Conservation (phyloP, 2,329 filamentous ascomycete species). For the Colletotrichum gloeosporioides region DNA sequence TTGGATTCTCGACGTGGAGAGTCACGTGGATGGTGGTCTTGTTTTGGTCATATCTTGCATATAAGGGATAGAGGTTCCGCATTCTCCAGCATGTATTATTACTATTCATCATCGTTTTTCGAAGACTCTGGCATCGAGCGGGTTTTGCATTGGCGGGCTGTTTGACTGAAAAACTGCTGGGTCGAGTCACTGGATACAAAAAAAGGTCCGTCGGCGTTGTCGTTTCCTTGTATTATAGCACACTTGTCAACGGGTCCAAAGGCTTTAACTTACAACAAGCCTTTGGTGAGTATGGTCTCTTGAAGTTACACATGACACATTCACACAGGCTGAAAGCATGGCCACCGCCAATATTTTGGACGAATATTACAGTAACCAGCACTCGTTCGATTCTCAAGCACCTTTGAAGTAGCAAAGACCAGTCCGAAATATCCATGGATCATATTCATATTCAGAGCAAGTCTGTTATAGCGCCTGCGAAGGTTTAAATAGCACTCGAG, state of each 20-base stretch:
- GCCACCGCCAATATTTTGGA: background rate
- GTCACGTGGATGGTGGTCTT: slow-evolving; percentile 67
- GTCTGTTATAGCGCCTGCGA: no score
- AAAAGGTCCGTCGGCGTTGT: slow-evolving; percentile 1
- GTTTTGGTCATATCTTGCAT: slow-evolving; percentile 73
- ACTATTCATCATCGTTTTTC: background rate
- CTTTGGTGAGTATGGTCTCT: background rate
- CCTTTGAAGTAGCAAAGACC: no score
- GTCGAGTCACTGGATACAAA: background rate
- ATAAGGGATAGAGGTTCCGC: slow-evolving; percentile 55
- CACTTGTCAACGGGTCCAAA: background rate
- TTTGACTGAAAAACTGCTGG: background rate
- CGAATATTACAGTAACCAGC: background rate
- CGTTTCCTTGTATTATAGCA: background rate
- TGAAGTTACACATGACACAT: background rate
- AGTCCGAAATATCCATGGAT: background rate
- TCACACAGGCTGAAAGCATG: background rate
- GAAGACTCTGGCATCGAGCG: slow-evolving; percentile 1
- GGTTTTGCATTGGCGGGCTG: slow-evolving; percentile 9
- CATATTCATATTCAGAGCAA: background rate
- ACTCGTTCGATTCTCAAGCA: background rate
- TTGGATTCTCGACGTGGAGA: slow-evolving; percentile 65
- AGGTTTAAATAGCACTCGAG: no score
- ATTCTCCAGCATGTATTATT: background rate
- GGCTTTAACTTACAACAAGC: background rate